Base-by-base conservation (phyloP, 192 early-diverging fungal genomes). In the Podochytrium sp. region DNA sequence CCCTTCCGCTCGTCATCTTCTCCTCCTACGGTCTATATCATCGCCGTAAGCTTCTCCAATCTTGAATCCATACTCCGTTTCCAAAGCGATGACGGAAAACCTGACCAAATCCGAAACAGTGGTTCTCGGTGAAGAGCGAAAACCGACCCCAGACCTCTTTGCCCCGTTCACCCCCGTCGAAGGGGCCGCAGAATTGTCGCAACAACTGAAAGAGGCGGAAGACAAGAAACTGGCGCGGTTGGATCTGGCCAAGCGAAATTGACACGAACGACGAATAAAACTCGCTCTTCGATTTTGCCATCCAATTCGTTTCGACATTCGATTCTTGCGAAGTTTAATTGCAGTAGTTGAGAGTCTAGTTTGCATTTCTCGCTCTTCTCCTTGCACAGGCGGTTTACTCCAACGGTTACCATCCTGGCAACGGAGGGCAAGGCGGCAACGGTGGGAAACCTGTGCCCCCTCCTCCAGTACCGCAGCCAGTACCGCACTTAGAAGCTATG, bases 1-100 rank as follows among this genome's bases (percentile, higher is more conserved):
- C 72, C 27, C 30, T 74, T n/a, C 72, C 72, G 4, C 29, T 74
- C 4, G 32, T 53, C 16, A 27, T 74, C 23, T 74, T 65, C 55
- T 33, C 72, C 7, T 74, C 72, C 5, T 74, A 74, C 42, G 72
- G 72, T 5, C 51, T 74, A 4, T 74, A 64, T 55, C 41, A 65
- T 0, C 59, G 72, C 27, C 42, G 72, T 74, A 40, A 74, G 72
- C 27, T 10, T 20, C n/a, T 53, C 65, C 38, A 47, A 7, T 47
- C 60, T 29, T 62, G 32, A 38, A 18, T 34, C 16, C 10, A 38
- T 27, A 38, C 18, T n/a, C 16, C 33, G 6, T 2, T n/a, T 18
- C 12, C 27, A 41, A 63, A 25, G 18, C 61, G 18, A 39, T 63
- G 14, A 14, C 38, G n/a, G n/a, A n/a, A n/a, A n/a, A n/a, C n/a